Base-by-base conservation (phyloP, 2,329 filamentous ascomycete species). In the Samsoniella hepiali region DNA sequence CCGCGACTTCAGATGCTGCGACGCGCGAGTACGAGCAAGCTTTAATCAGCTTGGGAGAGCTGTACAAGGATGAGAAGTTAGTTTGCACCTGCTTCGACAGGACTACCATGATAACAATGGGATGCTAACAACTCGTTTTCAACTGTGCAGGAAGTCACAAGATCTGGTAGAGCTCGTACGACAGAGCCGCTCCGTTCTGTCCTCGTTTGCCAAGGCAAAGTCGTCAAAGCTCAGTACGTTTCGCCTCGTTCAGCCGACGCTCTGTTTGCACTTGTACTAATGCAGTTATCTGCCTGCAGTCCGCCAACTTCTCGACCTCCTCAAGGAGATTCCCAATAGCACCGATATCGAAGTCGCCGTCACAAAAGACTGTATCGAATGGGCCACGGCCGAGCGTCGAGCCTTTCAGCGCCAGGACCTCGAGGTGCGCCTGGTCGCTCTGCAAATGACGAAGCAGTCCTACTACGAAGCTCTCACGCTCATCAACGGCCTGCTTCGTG, bases 321-420 rank as follows among this genome's bases (percentile, higher is more conserved):
- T 98, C 83, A 88, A 91, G 72, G 86, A 90, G 72, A 97, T 98
- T 71, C 95, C 96, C 72, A 90, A 97, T 79, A 95, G 92, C 71
- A 90, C 90, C 81, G 95, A 99, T 76, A 91, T 89, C 74, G 95
- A 99, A 81, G 93, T 97, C 76, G 82, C 88, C 76, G 92, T 97
- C 72, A 99, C 95, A 73, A 97, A 97, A 80, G 97, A 95, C 79
- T 98, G 93, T 82, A 99, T 99, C 87, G 94, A 98, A 81, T 99
- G 95, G 95, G 95, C 95, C 56, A 91, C 94, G 62, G 91, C 91
- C 59, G 93, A 98, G 81, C 91, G 93, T 71, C 90, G 95, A 74
- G 91, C 92, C 65, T 99, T 99, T 84, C 87, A 99, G 70, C 93
- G 95, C 69, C 95, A 99, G 82, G 97, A 96, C 78, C 91, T 99